Evolutionary conservation across 2,329 filamentous ascomycete genomes (phyloP).

Genomic region (Diplocarpon rosae): DNA sequence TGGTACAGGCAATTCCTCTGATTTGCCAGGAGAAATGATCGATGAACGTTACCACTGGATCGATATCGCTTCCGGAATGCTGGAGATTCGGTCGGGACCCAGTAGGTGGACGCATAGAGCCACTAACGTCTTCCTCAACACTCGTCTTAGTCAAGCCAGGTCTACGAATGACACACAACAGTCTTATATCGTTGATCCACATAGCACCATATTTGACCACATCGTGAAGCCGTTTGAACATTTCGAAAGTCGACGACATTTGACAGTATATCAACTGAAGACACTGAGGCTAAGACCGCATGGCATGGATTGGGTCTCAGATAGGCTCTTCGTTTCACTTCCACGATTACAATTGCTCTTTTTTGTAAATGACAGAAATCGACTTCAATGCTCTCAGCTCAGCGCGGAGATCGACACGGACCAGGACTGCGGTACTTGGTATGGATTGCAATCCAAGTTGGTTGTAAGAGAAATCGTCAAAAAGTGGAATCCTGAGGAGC

Average conservation of each 20-base stretch:
- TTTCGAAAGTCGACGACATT: constrained; percentile 35
- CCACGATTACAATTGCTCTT: constrained; percentile 42
- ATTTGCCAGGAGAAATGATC: constrained; percentile 41
- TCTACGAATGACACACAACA: constrained; percentile 13
- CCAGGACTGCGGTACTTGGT: constrained; percentile 49
- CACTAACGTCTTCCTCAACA: constrained; percentile 32
- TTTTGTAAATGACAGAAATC: constrained; percentile 31
- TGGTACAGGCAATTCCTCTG: constrained; percentile 24
- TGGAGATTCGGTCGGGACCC: constrained; percentile 42
- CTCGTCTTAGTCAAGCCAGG: constrained; percentile 20
- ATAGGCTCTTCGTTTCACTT: too few relatives aligned
- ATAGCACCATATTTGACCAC: constrained; percentile 30
- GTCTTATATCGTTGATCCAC: constrained; percentile 36
- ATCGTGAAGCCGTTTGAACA: constrained; percentile 35
- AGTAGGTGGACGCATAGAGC: constrained; percentile 31
- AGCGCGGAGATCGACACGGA: constrained; percentile 39
- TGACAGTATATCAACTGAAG: constrained; percentile 37
- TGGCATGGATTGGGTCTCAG: background rate
- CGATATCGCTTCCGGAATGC: constrained; percentile 31
- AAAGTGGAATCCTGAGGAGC: too few relatives aligned
- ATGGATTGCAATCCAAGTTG: constrained; percentile 48
- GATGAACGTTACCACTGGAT: constrained; percentile 48
- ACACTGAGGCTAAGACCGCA: constrained; percentile 38
- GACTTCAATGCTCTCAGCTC: constrained; percentile 40
- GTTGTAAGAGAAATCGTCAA: constrained; percentile 35